A percentile compares a stretch with the other conserved stretches of the same genome.
Conservation (phyloP, 1,139 yeast species). For the Kurtzmaniella quercitrusa region DNA sequence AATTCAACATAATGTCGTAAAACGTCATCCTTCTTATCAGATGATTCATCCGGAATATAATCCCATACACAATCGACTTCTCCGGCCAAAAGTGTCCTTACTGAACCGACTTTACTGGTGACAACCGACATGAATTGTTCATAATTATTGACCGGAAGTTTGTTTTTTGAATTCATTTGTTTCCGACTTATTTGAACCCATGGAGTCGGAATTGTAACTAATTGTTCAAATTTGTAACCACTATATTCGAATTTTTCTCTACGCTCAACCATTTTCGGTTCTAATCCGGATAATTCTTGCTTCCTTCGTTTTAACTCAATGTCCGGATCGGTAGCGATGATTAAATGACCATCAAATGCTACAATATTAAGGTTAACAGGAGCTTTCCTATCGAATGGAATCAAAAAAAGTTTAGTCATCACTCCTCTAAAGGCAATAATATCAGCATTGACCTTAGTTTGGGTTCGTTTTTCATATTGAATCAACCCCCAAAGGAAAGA, state of each 20-base stretch:
- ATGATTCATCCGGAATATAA: constrained; percentile 69
- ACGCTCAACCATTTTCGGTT: constrained; percentile 21
- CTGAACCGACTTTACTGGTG: constrained; percentile 75
- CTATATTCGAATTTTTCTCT: constrained; percentile 47
- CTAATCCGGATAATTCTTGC: constrained; percentile 18
- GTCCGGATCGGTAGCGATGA: constrained; percentile 60
- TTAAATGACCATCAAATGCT: constrained; percentile 75
- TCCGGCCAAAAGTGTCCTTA: constrained; percentile 71
- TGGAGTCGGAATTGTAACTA: constrained; percentile 73
- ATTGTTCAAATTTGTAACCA: constrained; percentile 83
- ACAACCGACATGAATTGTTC: constrained; percentile 80
- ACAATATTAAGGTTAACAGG: constrained; percentile 64
- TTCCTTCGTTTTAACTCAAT: constrained; percentile 27
- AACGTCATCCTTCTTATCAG: constrained; percentile 38
- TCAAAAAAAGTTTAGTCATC: constrained; percentile 60
- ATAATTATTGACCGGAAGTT: constrained; percentile 57
- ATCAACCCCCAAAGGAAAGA: constrained; percentile 55
- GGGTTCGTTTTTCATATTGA: constrained; percentile 47
- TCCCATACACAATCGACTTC: constrained; percentile 91
- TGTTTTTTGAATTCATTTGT: constrained; percentile 61
- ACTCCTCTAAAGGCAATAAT: constrained; percentile 82
- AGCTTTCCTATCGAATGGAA: constrained; percentile 55
- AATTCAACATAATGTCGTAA: constrained; percentile 79
- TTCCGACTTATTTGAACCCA: constrained; percentile 66
- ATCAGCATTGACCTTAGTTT: constrained; percentile 52